Base-by-base conservation (phyloP, 371 early-diverging fungal genomes). In the Saksenaea vasiformis region DNA sequence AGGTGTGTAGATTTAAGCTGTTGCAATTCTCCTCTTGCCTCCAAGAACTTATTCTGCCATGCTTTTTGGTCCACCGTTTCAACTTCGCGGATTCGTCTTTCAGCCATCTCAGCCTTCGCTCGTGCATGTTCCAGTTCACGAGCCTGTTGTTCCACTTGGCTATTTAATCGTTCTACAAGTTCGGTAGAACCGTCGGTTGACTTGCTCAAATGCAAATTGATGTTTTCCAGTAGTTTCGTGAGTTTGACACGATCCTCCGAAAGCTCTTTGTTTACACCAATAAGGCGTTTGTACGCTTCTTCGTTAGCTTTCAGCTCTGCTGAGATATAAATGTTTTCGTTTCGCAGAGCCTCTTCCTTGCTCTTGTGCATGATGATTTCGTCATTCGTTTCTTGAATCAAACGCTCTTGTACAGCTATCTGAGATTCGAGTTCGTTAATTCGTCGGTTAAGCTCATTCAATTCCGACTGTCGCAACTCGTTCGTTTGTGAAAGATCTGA, bases 21-120 rank as follows among this genome's bases (percentile, higher is more conserved):
- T 19, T 57, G 51, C 22, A 70, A 28, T 26, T 70, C 66, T 1
- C 58, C 63, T 11, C 54, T 22, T 1, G 63, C 28, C 37, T 59
- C 57, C n/a, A 43, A 27, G 19, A 43, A 63, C 56, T 56, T 62
- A 31, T 59, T 51, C 37, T 66, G 62, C 70, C 70, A 70, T 11
- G 63, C 60, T 5, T 59, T 37, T 17, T 63, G 44, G n/a, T 70
- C 66, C 5, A 63, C 43, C 2, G 47, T 26, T 26, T 60, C 53
- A 7, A 56, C 44, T 10, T 60, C 66, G 3, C 57, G 58, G 1
- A 66, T 9, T 2, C 60, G 53, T 35, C 60, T 65, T 34, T 72
- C 58, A 0, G 65, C 64, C 5, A 39, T 54, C 11, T 47, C 26
- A 7, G 68, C 43, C 54, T 58, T 61, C 8, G 62, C 58, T 1